Conservation (phyloP, 805 yeast species). For the Candida takata region DNA sequence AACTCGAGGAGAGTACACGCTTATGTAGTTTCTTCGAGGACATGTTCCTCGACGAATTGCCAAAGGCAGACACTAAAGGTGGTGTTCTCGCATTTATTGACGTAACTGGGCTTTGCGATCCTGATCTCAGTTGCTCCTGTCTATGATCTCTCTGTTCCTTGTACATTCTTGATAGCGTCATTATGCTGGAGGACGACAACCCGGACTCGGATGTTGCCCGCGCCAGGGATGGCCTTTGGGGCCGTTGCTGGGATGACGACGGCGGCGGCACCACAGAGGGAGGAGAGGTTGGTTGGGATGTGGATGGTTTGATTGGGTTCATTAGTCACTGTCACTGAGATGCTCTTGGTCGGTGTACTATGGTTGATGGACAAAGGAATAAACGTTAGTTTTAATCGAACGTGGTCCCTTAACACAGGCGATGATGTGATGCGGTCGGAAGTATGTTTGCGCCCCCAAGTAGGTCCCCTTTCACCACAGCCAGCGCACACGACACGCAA, state of each 20-base stretch:
- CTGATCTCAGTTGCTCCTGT: slow-evolving; percentile 5
- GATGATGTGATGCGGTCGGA: no score
- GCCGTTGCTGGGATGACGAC: neutral
- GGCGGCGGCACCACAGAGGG: no score
- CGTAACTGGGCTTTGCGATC: slow-evolving; percentile 7
- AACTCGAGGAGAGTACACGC: slow-evolving; percentile 18
- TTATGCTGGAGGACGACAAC: slow-evolving; percentile 19
- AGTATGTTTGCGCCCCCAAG: no score
- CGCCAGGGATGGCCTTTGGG: neutral
- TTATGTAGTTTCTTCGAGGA: slow-evolving; percentile 17
- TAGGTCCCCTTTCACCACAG: no score
- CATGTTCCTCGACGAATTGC: neutral
- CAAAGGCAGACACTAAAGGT: neutral
- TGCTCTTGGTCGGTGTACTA: no score
- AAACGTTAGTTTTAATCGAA: no score
- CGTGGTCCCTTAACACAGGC: no score
- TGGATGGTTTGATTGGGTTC: neutral
- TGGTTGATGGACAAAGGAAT: no score
- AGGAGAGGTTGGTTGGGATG: neutral
- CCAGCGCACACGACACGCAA: no score
- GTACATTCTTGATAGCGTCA: slow-evolving; percentile 21
- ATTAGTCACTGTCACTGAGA: no score
- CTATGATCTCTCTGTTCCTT: slow-evolving; percentile 14
- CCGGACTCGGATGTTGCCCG: slow-evolving; percentile 5
- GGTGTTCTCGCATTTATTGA: slow-evolving; percentile 3